phyloP scores from a whole-genome alignment of 139 green algal species.

The Zygnema circumcarinatum region DNA sequence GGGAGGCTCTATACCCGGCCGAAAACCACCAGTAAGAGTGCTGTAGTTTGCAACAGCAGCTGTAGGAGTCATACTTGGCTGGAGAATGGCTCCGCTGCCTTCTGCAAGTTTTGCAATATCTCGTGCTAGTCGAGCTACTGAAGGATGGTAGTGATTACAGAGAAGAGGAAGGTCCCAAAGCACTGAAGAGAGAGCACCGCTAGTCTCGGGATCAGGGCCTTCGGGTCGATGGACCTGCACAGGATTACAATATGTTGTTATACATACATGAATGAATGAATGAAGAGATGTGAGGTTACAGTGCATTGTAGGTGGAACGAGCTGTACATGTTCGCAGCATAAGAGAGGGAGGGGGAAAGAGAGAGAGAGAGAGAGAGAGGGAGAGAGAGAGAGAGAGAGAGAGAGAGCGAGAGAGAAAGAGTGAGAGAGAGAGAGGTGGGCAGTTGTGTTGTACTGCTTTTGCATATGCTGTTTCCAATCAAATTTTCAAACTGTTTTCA shows the following conservation, averaged over 20 bases:
- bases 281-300: background rate
- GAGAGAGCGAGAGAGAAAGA: no score
- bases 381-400: no score
- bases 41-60: slow-evolving; percentile 26
- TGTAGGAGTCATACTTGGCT: slow-evolving; percentile 8
- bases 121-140: slow-evolving; percentile 34
- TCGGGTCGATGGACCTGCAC: slow-evolving; percentile 34
- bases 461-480: no score
- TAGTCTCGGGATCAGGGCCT: slow-evolving; percentile 43
- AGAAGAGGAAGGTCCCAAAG: slow-evolving; percentile 63
- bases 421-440: no score
- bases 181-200: slow-evolving; percentile 41
- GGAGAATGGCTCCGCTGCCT: background rate
- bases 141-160: slow-evolving; percentile 53
- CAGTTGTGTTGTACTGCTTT: no score
- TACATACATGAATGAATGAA: background rate
- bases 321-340: background rate
- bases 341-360: no score
- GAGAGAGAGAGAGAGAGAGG: no score
- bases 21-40: slow-evolving; percentile 36
- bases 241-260: background rate
- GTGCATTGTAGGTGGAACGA: background rate
- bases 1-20: slow-evolving; percentile 26
- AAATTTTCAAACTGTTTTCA: no score
- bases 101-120: slow-evolving; percentile 17